Percentiles rank a stretch among this genome's conserved stretches.
These are phyloP conservation scores for Eucalyptus lansdowneana DNA, from an alignment of 345 rosid species.

Conservation along the genomic window DNA sequence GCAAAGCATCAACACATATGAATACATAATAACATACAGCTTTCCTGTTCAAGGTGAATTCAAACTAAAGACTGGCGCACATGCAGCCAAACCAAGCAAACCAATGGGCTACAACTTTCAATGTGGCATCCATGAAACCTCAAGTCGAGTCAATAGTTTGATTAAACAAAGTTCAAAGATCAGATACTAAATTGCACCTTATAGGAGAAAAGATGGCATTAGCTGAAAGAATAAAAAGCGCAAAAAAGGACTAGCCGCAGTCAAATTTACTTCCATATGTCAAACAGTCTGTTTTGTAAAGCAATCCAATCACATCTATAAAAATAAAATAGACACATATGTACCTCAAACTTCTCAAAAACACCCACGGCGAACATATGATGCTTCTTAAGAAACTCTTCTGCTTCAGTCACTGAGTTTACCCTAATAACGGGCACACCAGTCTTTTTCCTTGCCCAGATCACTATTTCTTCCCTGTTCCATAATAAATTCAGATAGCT, in stretches of 20 bases:
- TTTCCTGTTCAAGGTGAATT: background rate
- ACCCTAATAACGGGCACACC: conserved; percentile 52
- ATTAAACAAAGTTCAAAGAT: background rate
- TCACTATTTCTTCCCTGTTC: conserved; percentile 62
- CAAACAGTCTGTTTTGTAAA: background rate
- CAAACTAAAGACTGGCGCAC: background rate
- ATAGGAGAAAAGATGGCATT: background rate
- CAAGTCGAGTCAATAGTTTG: background rate
- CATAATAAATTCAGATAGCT: background rate
- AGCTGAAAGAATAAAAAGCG: background rate
- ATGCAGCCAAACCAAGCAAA: background rate
- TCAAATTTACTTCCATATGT: background rate
- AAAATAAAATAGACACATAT: background rate
- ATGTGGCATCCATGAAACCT: background rate
- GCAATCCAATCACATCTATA: background rate
- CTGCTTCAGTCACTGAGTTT: conserved; percentile 41
- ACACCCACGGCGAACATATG: conserved; percentile 44
- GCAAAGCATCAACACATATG: background rate
- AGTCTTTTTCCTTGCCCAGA: conserved; percentile 80
- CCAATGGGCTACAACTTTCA: background rate
- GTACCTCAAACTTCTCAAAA: conserved; percentile 65
- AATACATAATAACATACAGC: background rate
- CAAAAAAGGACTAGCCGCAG: background rate
- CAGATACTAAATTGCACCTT: background rate
- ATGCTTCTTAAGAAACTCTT: conserved; percentile 37